Evolutionary conservation across 495 filamentous ascomycete genomes (phyloP), one percentile per base, ranked within the genome.

Genomic region (Trichoderma orchidacearum): DNA sequence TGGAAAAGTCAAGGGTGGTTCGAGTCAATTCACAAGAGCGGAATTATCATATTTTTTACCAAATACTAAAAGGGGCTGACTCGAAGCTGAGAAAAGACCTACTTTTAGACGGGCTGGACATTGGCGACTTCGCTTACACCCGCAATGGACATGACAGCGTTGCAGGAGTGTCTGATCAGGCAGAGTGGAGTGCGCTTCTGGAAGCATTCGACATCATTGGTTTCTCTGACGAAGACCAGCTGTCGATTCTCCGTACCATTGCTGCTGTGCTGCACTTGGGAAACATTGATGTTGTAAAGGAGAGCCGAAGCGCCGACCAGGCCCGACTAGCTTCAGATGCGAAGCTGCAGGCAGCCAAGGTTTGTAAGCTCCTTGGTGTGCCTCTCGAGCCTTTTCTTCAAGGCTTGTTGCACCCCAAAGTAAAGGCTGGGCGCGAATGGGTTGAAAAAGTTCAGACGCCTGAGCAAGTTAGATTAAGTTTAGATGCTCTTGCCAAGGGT

Each of bases 21-120:
- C 85, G 85, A 38, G 81, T 95, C 29, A 94, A 89, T 64, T 61
- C 81, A 2, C 84, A 86, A 50, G 94, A 99, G 66, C 79, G 94
- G 25, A 99, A 96, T 61, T 99, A 99, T 65, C 94, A 99, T 66
- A 77, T 99, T 28, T 99, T 99, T 68, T 99, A 99, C 65, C 94
- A 99, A 68, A 77, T 99, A 12, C 70, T 99, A 2, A 84, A 84
- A 55, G 94, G 94, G 30, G 90, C 92, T 1, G 85, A 90, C 60
- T 66, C 69, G 3, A 72, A 74, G 32, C 80, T 90, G 72, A 88
- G 83, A 54, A 81, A 84, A 28, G 83, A 87, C 18, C 84, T 96
- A 38, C 71, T 94, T 2, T 68, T 99, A 0, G 76, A 83, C 30
- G 80, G 80, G 41, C 68, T 87, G 30, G 82, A 84, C 41, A 82